Evolutionary conservation across 163 green algal species (phyloP).

Genomic region (Scenedesmus sp.): DNA sequence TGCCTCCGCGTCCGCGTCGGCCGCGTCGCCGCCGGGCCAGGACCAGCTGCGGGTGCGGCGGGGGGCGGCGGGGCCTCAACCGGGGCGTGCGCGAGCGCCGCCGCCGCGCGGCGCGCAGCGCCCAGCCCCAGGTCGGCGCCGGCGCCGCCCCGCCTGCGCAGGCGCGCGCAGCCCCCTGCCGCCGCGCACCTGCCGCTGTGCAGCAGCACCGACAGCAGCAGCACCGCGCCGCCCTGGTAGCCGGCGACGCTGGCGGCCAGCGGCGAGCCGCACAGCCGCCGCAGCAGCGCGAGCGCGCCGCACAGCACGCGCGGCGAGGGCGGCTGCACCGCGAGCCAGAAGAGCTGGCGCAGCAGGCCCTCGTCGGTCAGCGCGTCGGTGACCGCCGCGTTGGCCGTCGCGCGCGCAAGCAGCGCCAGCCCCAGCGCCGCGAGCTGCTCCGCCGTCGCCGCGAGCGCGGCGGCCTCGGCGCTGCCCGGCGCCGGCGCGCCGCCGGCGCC

Average conservation of each 20-base stretch:
- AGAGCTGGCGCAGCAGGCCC: conserved; percentile 55
- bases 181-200: conserved; percentile 38
- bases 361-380: conserved; percentile 74
- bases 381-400: conserved; percentile 73
- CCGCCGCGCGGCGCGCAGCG: too few relatives aligned
- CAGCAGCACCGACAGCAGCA: conserved; percentile 80
- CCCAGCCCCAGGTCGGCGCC: too few relatives aligned
- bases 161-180: not conserved
- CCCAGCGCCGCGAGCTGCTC: conserved; percentile 57
- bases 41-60: conserved; percentile 25
- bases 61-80: too few relatives aligned
- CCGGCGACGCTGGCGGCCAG: conserved; percentile 69
- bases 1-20: not conserved
- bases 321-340: conserved; percentile 67
- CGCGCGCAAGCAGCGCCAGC: conserved; percentile 64
- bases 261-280: conserved; percentile 57
- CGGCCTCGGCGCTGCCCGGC: conserved; percentile 5
- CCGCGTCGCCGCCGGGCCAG: conserved; percentile 14
- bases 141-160: too few relatives aligned
- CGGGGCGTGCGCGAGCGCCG: too few relatives aligned
- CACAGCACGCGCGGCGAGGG: conserved; percentile 51
- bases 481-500: too few relatives aligned
- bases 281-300: conserved; percentile 75
- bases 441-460: conserved; percentile 37
- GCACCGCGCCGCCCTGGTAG: conserved; percentile 76